Conservation (phyloP, 345 rosid species). For the Psidium friedrichsthalianum region DNA sequence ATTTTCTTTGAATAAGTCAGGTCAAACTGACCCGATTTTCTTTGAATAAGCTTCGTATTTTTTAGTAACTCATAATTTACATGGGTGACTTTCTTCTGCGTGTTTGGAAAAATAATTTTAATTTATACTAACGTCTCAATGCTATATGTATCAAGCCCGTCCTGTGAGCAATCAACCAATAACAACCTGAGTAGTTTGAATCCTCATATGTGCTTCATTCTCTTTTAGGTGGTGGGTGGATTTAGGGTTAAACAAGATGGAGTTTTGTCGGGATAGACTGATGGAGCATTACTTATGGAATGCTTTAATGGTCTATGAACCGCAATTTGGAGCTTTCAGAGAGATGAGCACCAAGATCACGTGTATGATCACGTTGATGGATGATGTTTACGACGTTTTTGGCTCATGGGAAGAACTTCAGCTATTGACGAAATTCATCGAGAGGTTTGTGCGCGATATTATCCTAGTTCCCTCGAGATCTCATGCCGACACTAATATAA, state of each 20-base stretch:
- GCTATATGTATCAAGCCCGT: not conserved
- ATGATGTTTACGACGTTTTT: conserved; percentile 7
- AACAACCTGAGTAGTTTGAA: not conserved
- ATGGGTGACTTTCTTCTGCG: not conserved
- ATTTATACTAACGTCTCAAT: not conserved
- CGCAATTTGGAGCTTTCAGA: conserved; percentile 3
- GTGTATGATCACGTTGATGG: conserved; percentile 3
- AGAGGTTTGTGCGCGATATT: not conserved
- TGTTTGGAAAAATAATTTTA: too few relatives aligned
- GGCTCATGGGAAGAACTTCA: conserved; percentile 14
- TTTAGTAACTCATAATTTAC: not conserved
- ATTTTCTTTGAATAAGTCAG: not conserved
- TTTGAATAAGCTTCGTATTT: not conserved
- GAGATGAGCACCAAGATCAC: not conserved
- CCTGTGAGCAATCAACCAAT: not conserved
- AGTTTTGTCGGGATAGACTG: conserved; percentile 5
- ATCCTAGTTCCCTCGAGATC: not conserved
- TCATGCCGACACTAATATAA: not conserved
- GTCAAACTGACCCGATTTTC: not conserved
- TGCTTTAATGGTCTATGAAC: conserved; percentile 6
- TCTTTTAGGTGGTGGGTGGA: conserved; percentile 15
- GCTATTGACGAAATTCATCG: not conserved
- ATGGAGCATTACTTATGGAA: conserved; percentile 11
- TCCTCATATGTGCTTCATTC: not conserved
- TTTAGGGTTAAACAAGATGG: conserved; percentile 9